These are phyloP conservation scores for Beauveria caledonica DNA, from an alignment of 2,329 filamentous ascomycete species.

Conservation along the genomic window DNA sequence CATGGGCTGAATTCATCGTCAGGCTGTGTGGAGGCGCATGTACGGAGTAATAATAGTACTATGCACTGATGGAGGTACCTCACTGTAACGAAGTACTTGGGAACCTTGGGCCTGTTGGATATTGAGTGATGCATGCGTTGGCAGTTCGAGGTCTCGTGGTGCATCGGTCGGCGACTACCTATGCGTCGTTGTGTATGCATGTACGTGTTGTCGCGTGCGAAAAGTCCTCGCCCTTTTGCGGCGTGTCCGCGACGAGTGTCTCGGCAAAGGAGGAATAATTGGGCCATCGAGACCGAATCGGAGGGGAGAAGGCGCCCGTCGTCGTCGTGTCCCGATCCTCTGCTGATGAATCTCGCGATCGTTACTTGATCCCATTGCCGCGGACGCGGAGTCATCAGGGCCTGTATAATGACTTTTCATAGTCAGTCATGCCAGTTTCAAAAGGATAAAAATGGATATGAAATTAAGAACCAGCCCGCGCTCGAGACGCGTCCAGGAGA, in stretches of 20 bases:
- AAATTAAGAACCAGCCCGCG: background rate
- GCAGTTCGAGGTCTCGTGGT: conserved; percentile 2
- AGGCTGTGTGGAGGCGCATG: background rate
- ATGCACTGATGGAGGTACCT: background rate
- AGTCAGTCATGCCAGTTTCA: background rate
- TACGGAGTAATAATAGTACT: background rate
- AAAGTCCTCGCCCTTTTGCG: background rate
- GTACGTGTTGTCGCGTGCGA: background rate
- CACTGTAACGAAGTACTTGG: background rate
- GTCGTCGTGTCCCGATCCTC: background rate
- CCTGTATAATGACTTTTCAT: background rate
- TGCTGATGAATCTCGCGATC: background rate
- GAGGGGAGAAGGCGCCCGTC: background rate
- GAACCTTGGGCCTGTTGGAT: background rate
- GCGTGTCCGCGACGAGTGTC: conserved; percentile 6
- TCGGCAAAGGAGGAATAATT: background rate
- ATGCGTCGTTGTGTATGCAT: background rate
- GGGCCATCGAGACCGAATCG: background rate
- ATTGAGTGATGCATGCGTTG: conserved; percentile 1
- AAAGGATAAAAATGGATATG: background rate
- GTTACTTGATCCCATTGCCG: background rate
- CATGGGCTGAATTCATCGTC: conserved; percentile 2
- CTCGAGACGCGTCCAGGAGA: background rate
- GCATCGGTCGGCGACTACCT: background rate
- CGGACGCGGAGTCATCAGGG: background rate